Evolutionary conservation across 768 basidiomycete species (phyloP).

Genomic region (Rhizopogon vinicolor): DNA sequence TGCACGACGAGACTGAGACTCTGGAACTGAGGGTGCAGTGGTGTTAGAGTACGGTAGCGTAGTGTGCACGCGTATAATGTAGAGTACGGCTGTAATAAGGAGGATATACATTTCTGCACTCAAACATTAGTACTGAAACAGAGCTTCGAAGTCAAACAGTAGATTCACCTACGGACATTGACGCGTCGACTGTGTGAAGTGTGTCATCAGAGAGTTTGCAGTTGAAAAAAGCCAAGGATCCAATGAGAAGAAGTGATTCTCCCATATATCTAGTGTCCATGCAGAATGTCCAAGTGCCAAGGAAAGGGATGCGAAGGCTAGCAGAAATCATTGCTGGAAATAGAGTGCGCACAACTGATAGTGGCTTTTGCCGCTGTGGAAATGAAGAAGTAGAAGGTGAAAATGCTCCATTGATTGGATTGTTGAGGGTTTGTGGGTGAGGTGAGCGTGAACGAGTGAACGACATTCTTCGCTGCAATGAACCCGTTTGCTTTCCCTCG

Average conservation of each 20-base stretch:
- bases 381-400: constrained; percentile 35
- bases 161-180: constrained; percentile 48
- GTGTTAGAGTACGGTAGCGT: constrained; percentile 30
- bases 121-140: constrained; percentile 3
- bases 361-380: constrained; percentile 36
- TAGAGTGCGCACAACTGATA: constrained; percentile 23
- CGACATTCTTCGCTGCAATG: constrained; percentile 34
- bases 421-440: constrained; percentile 32
- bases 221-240: constrained; percentile 54
- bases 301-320: constrained; percentile 39
- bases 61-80: constrained; percentile 60
- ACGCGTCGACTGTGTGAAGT: constrained; percentile 28
- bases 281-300: constrained; percentile 41
- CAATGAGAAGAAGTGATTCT: constrained; percentile 63
- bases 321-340: constrained; percentile 48
- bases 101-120: constrained; percentile 55
- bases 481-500: constrained; percentile 31
- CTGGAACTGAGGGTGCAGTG: constrained; percentile 11
- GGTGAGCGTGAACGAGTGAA: constrained; percentile 79
- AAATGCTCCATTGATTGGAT: constrained; percentile 31
- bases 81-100: constrained; percentile 48
- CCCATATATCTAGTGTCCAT: constrained; percentile 59
- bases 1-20: constrained; percentile 14
- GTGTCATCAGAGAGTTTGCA: constrained; percentile 26
- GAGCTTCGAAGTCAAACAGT: not conserved